A percentile compares a stretch with the other conserved stretches of the same genome.
Evolutionary conservation across 352 stramenopile species (phyloP).

Genomic region (Pythium vanterpoolii): DNA sequence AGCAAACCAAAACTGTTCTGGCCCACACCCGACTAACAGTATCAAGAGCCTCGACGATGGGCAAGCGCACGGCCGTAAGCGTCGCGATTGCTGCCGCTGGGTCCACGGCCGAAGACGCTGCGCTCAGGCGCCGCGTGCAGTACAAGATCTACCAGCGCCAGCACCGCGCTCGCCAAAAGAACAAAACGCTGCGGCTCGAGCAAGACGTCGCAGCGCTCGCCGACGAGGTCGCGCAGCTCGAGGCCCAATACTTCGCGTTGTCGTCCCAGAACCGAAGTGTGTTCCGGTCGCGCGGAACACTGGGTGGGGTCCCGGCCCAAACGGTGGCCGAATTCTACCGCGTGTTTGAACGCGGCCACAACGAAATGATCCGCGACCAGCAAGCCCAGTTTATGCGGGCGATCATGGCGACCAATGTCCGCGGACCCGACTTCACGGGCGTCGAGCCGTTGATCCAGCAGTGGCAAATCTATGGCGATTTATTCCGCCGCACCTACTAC

Average conservation of each 20-base stretch:
- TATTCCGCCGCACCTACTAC: background rate
- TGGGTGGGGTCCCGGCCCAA: slow-evolving; percentile 9
- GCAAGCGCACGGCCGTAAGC: slow-evolving; percentile 5
- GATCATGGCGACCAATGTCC: slow-evolving; percentile 41
- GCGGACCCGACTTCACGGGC: slow-evolving; percentile 42
- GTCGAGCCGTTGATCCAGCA: slow-evolving; percentile 47
- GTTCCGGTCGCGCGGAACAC: slow-evolving; percentile 11
- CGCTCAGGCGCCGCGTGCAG: slow-evolving; percentile 33
- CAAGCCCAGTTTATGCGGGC: slow-evolving; percentile 45
- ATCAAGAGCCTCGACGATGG: background rate
- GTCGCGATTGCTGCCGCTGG: background rate
- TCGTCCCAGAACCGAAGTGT: background rate
- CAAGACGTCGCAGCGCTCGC: background rate
- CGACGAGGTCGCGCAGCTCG: background rate
- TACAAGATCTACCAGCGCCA: slow-evolving; percentile 61
- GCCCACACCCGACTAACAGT: too few relatives aligned
- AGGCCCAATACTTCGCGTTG: background rate
- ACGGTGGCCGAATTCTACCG: slow-evolving; percentile 42
- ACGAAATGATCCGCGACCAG: slow-evolving; percentile 6
- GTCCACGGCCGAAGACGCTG: background rate
- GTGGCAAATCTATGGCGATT: background rate
- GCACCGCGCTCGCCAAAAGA: slow-evolving; percentile 31
- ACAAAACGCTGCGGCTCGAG: slow-evolving; percentile 35
- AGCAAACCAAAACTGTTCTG: too few relatives aligned
- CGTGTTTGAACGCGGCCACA: slow-evolving; percentile 31